Base-by-base conservation (phyloP, 306 rosid genomes). In the Glycine tomentella region DNA sequence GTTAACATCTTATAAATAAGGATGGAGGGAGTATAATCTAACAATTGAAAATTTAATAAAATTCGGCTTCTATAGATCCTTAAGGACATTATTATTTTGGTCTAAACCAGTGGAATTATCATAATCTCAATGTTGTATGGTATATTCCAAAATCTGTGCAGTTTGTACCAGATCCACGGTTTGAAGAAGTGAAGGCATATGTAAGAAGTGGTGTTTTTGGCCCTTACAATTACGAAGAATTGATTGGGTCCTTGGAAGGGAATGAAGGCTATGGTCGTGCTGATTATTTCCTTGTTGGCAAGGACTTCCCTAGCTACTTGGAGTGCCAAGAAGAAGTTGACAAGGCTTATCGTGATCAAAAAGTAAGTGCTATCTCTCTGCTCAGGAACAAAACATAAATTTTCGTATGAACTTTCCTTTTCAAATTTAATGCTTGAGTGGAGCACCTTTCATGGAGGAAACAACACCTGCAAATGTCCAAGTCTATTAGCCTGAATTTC, bases 241-340 rank as follows among this genome's bases (percentile, higher is more conserved):
- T 95, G 85, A 90, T 95, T 51, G 94, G 92, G 38, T 95, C 98
- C 51, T 85, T 95, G 87, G 98, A 95, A 87, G 99, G 96, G 74
- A 90, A 91, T 81, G 97, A 93, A 88, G 98, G 99, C 14, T 95
- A 82, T 78, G 99, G 99, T 49, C 90, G 87, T 46, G 98, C 90
- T 63, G 99, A 95, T 84, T 95, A 95, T 81, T 95, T 95, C 86
- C 99, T 95, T 51, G 98, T 95, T 71, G 99, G 96, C 57, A 86
- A 93, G 78, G 98, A 95, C 93, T 95, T 95, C 86, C 98, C 97
- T 55, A 88, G 89, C 87, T 95, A 95, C 82, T 68, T 95, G 46
- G 97, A 91, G 81, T 93, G 97, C 82, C 99, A 95, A 83, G 94
- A 90, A 46, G 77, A 87, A 86, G 97, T 93, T 71, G 99, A 95